Conservation (phyloP, 441 rosid species). For the Corymbia calophylla region DNA sequence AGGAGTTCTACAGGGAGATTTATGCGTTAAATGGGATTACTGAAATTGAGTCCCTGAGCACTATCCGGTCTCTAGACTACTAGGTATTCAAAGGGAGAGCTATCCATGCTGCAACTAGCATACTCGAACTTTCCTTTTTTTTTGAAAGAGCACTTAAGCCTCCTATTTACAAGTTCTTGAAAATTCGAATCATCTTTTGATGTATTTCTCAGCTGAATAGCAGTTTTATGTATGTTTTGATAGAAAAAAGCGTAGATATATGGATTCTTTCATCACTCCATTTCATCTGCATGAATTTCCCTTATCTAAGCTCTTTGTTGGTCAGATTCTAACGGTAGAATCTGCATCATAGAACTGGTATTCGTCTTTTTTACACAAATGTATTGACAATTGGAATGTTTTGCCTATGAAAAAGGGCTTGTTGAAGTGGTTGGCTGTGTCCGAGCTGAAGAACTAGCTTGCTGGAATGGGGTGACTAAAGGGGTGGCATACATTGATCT, state of each 20-base stretch:
- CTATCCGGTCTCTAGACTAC: constrained; percentile 79
- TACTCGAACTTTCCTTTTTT: not conserved
- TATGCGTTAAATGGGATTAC: constrained; percentile 67
- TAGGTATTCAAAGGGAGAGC: constrained; percentile 30
- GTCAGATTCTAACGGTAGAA: no score
- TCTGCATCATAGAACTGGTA: not conserved
- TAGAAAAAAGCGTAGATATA: no score
- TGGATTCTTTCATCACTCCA: not conserved
- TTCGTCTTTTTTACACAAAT: not conserved
- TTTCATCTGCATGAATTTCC: not conserved
- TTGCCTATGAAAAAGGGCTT: constrained; percentile 41
- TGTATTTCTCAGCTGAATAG: not conserved
- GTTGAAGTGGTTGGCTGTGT: constrained; percentile 86
- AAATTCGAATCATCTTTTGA: not conserved
- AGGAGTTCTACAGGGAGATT: constrained; percentile 68
- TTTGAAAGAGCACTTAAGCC: not conserved
- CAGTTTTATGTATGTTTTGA: not conserved
- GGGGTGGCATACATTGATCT: constrained; percentile 39
- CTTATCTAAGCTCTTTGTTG: not conserved
- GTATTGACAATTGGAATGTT: not conserved
- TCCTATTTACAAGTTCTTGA: no score
- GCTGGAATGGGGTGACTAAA: constrained; percentile 63
- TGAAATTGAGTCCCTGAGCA: constrained; percentile 58
- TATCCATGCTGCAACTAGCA: not conserved
- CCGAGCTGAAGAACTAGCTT: constrained; percentile 51